These are phyloP conservation scores for Lactarius psammicola DNA, from an alignment of 768 basidiomycete species.

Conservation along the genomic window DNA sequence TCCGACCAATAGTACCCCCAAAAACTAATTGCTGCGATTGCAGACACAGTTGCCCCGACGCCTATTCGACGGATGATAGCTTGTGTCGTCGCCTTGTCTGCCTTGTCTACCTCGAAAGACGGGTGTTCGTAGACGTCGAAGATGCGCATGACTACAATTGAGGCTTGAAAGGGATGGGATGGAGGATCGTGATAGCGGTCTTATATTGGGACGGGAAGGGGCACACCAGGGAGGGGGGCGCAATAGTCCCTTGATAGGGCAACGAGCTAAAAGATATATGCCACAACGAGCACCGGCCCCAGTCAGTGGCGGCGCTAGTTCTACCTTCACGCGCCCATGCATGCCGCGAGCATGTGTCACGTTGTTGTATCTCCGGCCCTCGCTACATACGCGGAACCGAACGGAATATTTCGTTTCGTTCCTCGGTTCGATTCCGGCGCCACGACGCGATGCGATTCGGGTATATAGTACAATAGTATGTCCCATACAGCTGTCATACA, in stretches of 20 bases:
- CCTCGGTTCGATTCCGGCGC: not conserved
- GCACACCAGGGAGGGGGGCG: not conserved
- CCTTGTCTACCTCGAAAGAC: constrained; percentile 21
- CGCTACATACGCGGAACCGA: not conserved
- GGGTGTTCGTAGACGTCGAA: constrained; percentile 30
- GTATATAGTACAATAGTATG: not conserved
- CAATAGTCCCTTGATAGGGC: not conserved
- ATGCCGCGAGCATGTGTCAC: constrained; percentile 3
- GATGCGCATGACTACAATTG: constrained; percentile 22
- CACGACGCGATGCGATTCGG: not conserved
- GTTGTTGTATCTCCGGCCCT: not conserved
- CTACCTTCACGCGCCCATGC: not conserved
- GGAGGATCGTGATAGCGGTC: not conserved
- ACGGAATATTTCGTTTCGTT: not conserved
- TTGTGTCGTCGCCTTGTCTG: constrained; percentile 15
- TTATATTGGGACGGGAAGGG: not conserved
- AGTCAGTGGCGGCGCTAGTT: not conserved
- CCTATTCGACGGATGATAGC: constrained; percentile 24
- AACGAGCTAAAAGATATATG: constrained; percentile 1
- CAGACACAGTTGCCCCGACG: constrained; percentile 23
- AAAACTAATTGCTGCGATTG: constrained; percentile 20
- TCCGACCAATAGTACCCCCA: constrained; percentile 28
- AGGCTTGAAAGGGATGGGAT: not conserved
- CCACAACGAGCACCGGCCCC: not conserved
- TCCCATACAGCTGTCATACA: not conserved